These are phyloP conservation scores for Gryganskiella cystojenkinii DNA, from an alignment of 192 early-diverging fungal species.

Conservation along the genomic window DNA sequence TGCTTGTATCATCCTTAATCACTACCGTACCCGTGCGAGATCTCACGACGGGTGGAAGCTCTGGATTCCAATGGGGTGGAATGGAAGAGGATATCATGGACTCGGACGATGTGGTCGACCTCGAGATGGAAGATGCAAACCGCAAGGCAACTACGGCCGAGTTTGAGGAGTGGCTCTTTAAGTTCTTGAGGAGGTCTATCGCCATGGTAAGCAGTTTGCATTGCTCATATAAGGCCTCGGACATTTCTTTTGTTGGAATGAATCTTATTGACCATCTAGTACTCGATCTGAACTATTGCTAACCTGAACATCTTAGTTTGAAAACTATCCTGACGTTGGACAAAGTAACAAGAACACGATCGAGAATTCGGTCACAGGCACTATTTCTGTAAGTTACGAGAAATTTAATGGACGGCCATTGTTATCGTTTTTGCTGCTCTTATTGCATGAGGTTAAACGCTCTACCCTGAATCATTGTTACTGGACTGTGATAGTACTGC, in stretches of 20 bases:
- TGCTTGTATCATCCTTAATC: conserved; percentile 75
- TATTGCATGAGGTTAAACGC: not conserved
- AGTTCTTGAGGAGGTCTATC: conserved; percentile 84
- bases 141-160: conserved; percentile 77
- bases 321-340: conserved; percentile 37
- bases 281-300: too few relatives aligned
- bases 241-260: not conserved
- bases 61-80: conserved; percentile 52
- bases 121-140: conserved; percentile 75
- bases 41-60: conserved; percentile 58
- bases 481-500: conserved; percentile 67
- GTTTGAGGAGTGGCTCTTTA: conserved; percentile 90
- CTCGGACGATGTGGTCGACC: conserved; percentile 57
- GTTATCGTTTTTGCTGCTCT: not conserved
- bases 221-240: not conserved
- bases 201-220: conserved; percentile 65
- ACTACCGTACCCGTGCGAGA: conserved; percentile 76
- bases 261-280: too few relatives aligned
- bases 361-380: conserved; percentile 31
- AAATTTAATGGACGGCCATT: not conserved
- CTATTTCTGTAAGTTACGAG: conserved; percentile 21
- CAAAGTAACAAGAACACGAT: conserved; percentile 35
- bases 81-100: conserved; percentile 59
- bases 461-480: not conserved
- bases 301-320: conserved; percentile 19